A percentile compares a stretch with the other conserved stretches of the same genome.
These are phyloP conservation scores for Roridomyces roridus DNA, from an alignment of 768 basidiomycete genomes.

Conservation along the genomic window DNA sequence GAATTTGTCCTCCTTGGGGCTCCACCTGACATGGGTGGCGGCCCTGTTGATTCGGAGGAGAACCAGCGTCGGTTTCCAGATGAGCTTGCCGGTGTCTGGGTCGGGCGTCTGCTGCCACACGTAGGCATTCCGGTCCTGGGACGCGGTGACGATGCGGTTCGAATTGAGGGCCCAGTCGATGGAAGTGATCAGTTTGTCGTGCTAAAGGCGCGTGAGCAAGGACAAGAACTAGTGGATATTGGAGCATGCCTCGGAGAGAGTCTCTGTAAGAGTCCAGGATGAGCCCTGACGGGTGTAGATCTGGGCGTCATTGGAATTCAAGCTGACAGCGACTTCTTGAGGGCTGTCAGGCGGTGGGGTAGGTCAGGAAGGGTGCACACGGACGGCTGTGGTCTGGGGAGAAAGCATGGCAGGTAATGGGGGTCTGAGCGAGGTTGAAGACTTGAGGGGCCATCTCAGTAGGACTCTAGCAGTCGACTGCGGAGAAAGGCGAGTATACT, in stretches of 20 bases:
- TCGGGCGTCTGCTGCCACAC: constrained; percentile 92
- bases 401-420: constrained; percentile 91
- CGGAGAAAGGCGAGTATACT: constrained; percentile 48
- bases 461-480: constrained; percentile 92
- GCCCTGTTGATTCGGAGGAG: constrained; percentile 94
- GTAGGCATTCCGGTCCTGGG: constrained; percentile 99
- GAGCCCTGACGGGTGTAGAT: constrained; percentile 73
- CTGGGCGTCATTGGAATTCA: constrained; percentile 89
- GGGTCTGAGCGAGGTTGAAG: constrained; percentile 77
- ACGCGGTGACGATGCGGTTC: constrained; percentile 97
- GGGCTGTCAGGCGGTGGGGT: constrained; percentile 4
- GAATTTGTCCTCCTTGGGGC: constrained; percentile 97
- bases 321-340: constrained; percentile 87
- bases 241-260: constrained; percentile 76
- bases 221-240: neutral
- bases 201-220: constrained; percentile 51
- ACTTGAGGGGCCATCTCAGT: constrained; percentile 74
- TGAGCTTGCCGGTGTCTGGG: constrained; percentile 66
- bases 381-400: constrained; percentile 85
- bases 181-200: constrained; percentile 96
- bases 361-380: constrained; percentile 36
- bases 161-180: constrained; percentile 99
- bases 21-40: constrained; percentile 95
- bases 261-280: constrained; percentile 76
- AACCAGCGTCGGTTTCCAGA: constrained; percentile 98